Base-by-base conservation (phyloP, 768 basidiomycete species). In the Leccinellum luteum region DNA sequence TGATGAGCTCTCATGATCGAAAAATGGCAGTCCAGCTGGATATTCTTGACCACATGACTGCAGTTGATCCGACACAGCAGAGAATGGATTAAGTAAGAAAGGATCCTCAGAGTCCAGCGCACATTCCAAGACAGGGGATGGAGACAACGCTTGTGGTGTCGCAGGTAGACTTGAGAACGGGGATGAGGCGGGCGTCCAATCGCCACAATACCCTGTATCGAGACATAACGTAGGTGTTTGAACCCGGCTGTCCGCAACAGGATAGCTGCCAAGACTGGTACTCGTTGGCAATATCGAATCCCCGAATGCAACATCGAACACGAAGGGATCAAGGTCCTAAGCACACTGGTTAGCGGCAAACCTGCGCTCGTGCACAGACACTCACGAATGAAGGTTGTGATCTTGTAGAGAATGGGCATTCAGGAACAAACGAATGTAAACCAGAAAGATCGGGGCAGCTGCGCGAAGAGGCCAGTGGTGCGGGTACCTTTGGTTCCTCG, bases 341-440 rank as follows among this genome's bases (percentile, higher is more conserved):
- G 13, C 8, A 15, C 9, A 25, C 34, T 15, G 5, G 30, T 67
- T 4, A 8, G 23, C 19, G 23, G 58, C 32, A 55, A 54, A 15
- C 56, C 51, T 13, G 32, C 21, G 14, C 48, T 17, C 51, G 25
- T n/a, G 6, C 13, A 60, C 35, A 48, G 9, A 23, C 4, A 77
- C 81, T 71, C 73, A 85, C 84, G 63, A 81, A 80, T 13, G 77
- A 74, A 30, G 79, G 69, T 64, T 83, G 79, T 19, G 76, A 72
- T 60, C 80, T 79, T 8, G 54, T 50, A 59, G 71, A 27, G 59
- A 73, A 71, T 2, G 66, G 58, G 44, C 65, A 69, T 51, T 52
- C 32, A 15, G 70, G 54, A 51, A 70, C 66, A 52, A 76, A 77
- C 6, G 77, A 70, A 54, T 73, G 64, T 60, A 66, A 60, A 55